Evolutionary conservation across 306 rosid genomes (phyloP), one percentile per base, ranked within the genome.

Genomic region (Cyclanthera cordifolia): DNA sequence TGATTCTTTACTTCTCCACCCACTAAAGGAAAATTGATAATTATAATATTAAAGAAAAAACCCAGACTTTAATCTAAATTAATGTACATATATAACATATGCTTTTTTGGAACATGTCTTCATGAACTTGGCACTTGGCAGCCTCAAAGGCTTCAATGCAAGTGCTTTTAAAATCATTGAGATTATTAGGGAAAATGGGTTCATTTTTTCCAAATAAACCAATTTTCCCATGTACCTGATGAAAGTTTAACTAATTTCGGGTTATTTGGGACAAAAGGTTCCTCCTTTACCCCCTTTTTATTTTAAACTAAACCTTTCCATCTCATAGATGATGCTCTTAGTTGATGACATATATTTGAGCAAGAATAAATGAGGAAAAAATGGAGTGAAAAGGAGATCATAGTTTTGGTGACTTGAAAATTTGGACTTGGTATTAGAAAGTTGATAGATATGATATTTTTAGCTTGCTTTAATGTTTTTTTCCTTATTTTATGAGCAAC

Each of bases 71-170:
- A 19, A 7, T 45, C 41, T 66, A 8, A 58, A 58, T 58, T 8
- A 23, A 24, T 66, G 53, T 15, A 46, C 20, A 43, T 43, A 66
- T 24, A 47, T 47, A 15, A 41, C 54, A 21, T 46, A 46, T 65
- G 54, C 43, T 46, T 24, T 12, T 66, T 8, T 64, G 34, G 70
- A 64, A 43, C 53, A 43, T 64, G 14, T 46, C 53, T 66, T 66
- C 47, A 66, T 45, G 23, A n/a, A n/a, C n/a, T n/a, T n/a, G n/a
- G n/a, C n/a, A 25, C 23, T 24, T 64, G 51, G 53, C 71, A 46
- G 53, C 70, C 53, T 30, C 45, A 23, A 65, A 65, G 70, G 53
- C 70, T 65, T 23, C 25, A 41, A 66, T 25, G 51, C 41, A 66
- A 66, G 54, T 66, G 21, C 15, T 46, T 8, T 2, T 64, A 11